A percentile compares a stretch with the other conserved stretches of the same genome.
Evolutionary conservation across 2,329 filamentous ascomycete genomes (phyloP).

Genomic region (Microsporum ferrugineum): DNA sequence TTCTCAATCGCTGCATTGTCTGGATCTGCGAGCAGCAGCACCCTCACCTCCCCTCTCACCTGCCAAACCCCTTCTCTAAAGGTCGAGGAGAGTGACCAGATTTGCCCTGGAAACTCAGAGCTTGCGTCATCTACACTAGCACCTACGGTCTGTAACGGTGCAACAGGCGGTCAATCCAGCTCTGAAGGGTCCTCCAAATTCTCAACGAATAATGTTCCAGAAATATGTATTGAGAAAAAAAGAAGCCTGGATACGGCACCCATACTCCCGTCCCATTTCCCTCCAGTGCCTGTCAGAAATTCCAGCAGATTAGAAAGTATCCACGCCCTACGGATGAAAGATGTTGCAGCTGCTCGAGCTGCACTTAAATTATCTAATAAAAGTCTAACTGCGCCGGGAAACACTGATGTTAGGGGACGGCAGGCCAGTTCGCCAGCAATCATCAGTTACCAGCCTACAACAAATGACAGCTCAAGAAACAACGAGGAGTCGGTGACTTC

Average conservation of each 20-base stretch:
- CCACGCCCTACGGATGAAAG: slow-evolving; percentile 21
- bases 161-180: not conserved
- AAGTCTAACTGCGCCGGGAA: not conserved
- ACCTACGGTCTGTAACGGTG: not conserved
- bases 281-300: not conserved
- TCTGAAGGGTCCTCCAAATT: not conserved
- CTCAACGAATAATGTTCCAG: not conserved
- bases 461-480: not conserved
- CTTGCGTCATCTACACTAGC: not conserved
- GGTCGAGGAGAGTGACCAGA: not conserved
- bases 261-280: not conserved
- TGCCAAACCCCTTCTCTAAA: not conserved
- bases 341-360: slow-evolving; percentile 20
- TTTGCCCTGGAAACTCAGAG: not conserved
- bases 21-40: not conserved
- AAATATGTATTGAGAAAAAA: not conserved
- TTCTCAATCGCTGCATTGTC: not conserved
- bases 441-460: not conserved
- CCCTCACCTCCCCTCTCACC: slow-evolving; percentile 2
- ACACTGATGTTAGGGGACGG: not conserved
- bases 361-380: slow-evolving; percentile 11
- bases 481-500: not conserved
- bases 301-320: slow-evolving; percentile 9
- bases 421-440: not conserved
- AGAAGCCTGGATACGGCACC: not conserved